Conservation (phyloP, 352 stramenopile genomes). For the Phytophthora aleatoria region DNA sequence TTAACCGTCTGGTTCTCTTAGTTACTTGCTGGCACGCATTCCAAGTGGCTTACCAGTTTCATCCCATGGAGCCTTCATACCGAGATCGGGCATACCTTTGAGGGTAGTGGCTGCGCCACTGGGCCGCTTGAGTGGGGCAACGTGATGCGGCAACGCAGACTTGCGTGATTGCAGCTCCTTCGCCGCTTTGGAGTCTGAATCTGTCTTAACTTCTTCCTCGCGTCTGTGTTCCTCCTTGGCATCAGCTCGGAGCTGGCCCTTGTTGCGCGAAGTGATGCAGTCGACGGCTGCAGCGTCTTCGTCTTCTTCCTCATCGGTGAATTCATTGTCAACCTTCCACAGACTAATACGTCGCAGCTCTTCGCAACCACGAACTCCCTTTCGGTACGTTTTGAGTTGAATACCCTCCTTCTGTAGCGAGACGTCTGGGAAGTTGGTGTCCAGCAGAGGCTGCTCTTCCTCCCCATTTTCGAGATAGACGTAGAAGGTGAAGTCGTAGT, state of each 20-base stretch:
- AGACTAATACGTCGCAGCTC: slow-evolving; percentile 77
- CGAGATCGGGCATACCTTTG: slow-evolving; percentile 71
- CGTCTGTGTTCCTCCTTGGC: slow-evolving; percentile 62
- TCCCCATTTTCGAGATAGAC: slow-evolving; percentile 89
- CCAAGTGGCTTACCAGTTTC: slow-evolving; percentile 71
- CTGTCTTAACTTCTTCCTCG: slow-evolving; percentile 66
- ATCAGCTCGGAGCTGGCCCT: slow-evolving; percentile 39
- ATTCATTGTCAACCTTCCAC: slow-evolving; percentile 83
- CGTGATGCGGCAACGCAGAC: slow-evolving; percentile 78
- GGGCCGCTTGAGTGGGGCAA: slow-evolving; percentile 70
- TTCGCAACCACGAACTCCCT: slow-evolving; percentile 62
- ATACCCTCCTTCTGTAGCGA: slow-evolving; percentile 85
- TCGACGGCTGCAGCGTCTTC: slow-evolving; percentile 39
- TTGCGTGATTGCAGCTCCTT: slow-evolving; percentile 60
- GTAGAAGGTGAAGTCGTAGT: slow-evolving; percentile 93
- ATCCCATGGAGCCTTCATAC: slow-evolving; percentile 81
- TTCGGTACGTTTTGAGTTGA: slow-evolving; percentile 86
- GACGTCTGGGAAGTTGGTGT: slow-evolving; percentile 95
- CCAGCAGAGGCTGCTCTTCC: slow-evolving; percentile 91
- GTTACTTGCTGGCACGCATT: slow-evolving; percentile 55
- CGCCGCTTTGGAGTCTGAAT: slow-evolving; percentile 50
- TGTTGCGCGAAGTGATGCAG: slow-evolving; percentile 32
- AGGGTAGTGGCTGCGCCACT: slow-evolving; percentile 47
- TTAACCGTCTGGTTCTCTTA: slow-evolving; percentile 1
- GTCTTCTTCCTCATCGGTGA: slow-evolving; percentile 56